These are phyloP conservation scores for Tuber magnatum DNA, from an alignment of 495 filamentous ascomycete species.

Conservation along the genomic window DNA sequence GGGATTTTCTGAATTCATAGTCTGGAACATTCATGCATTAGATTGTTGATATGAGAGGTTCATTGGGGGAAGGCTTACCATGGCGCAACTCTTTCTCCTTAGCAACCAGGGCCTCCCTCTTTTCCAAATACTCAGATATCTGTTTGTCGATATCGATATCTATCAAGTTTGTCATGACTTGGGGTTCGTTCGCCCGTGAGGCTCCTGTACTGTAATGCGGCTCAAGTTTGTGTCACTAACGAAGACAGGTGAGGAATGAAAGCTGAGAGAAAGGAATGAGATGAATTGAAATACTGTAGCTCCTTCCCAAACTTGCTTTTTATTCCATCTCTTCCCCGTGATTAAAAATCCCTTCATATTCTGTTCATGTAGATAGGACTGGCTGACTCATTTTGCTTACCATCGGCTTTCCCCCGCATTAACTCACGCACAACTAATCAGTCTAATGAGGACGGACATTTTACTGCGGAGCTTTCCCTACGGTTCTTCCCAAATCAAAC, in stretches of 20 bases:
- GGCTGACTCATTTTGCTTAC: background rate
- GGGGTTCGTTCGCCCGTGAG: background rate
- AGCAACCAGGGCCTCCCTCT: slow-evolving; percentile 66
- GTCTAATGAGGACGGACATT: background rate
- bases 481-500: background rate
- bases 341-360: background rate
- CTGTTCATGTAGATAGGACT: background rate
- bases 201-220: background rate
- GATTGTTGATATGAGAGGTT: slow-evolving; percentile 24
- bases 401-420: background rate
- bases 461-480: background rate
- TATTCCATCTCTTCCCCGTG: background rate
- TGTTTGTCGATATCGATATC: slow-evolving; percentile 8
- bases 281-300: background rate
- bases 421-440: background rate
- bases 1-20: slow-evolving; percentile 56
- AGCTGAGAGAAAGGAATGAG: background rate
- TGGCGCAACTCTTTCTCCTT: slow-evolving; percentile 77
- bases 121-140: slow-evolving; percentile 56
- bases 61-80: slow-evolving; percentile 49
- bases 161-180: background rate
- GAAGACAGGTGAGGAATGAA: background rate
- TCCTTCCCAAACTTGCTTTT: background rate
- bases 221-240: background rate
- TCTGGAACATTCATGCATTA: slow-evolving; percentile 44